These are phyloP conservation scores for Globisporangium uncinulatum DNA, from an alignment of 352 stramenopile genomes.

Conservation along the genomic window DNA sequence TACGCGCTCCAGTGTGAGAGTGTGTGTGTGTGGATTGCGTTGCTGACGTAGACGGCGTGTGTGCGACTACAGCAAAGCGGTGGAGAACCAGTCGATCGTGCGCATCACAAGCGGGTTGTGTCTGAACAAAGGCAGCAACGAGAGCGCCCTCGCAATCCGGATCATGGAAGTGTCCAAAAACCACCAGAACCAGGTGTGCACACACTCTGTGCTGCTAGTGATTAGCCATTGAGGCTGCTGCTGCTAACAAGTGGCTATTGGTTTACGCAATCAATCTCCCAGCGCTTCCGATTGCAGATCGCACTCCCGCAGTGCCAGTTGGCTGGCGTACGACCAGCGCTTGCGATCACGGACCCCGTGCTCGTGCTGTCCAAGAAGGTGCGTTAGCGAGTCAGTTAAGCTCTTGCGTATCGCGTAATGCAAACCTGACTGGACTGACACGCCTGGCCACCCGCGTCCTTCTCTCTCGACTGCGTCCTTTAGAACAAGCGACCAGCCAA, in stretches of 20 bases:
- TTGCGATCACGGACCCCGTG: conserved; percentile 42
- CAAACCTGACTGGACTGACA: no score
- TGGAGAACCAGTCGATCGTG: conserved; percentile 76
- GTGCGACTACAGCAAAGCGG: conserved; percentile 31
- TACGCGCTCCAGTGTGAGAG: background rate
- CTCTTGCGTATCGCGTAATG: no score
- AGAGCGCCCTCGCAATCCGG: conserved; percentile 48
- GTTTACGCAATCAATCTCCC: background rate
- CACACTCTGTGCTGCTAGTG: background rate
- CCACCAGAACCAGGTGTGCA: conserved; percentile 66
- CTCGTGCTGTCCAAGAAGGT: conserved; percentile 72
- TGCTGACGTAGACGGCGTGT: background rate
- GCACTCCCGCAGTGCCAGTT: conserved; percentile 34
- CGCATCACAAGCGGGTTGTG: conserved; percentile 55
- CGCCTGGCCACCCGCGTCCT: background rate
- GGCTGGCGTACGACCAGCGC: conserved; percentile 12
- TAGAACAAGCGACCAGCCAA: conserved; percentile 69
- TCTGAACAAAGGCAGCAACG: conserved; percentile 40
- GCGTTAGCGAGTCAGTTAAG: background rate
- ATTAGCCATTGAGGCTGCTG: background rate
- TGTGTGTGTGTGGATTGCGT: background rate
- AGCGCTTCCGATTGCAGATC: conserved; percentile 62
- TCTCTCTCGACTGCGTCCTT: background rate
- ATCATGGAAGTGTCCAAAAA: conserved; percentile 85
- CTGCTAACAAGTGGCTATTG: background rate